Conservation (phyloP, 2,329 filamentous ascomycete genomes). For the Penicillium hordei region DNA sequence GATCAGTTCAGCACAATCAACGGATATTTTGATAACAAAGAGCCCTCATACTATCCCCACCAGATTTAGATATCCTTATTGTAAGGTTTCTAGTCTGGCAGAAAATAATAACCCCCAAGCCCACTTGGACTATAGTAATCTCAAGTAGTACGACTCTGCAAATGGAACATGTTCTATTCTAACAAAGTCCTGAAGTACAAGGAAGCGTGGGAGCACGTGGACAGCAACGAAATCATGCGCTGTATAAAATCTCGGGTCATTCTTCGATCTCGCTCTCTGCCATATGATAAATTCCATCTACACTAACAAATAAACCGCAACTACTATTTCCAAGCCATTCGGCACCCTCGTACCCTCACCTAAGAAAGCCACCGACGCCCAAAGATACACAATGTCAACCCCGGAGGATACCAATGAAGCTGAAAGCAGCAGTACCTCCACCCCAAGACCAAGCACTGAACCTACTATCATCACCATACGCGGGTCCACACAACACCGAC, state of each 20-base stretch:
- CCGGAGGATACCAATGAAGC: background rate
- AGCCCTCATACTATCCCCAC: too few relatives aligned
- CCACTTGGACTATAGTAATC: background rate
- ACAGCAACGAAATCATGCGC: background rate
- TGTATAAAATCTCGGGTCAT: background rate
- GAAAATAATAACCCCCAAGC: too few relatives aligned
- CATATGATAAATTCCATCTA: background rate
- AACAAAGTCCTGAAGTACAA: background rate
- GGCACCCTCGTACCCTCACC: background rate
- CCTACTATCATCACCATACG: background rate
- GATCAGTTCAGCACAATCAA: too few relatives aligned
- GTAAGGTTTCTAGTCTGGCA: too few relatives aligned
- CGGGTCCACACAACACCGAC: background rate
- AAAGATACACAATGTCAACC: background rate
- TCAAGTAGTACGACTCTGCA: background rate
- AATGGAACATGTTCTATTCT: background rate
- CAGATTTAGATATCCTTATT: too few relatives aligned
- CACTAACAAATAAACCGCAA: too few relatives aligned
- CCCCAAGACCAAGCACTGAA: background rate
- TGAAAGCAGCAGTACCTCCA: background rate
- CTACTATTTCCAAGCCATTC: background rate
- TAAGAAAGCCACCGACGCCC: background rate
- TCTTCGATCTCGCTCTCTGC: background rate
- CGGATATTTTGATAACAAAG: too few relatives aligned
- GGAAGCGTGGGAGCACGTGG: background rate